Percentiles rank a stretch among this genome's conserved stretches.
phyloP scores from a whole-genome alignment of 2,329 filamentous ascomycete species.

The Pestalotiopsis sp. region DNA sequence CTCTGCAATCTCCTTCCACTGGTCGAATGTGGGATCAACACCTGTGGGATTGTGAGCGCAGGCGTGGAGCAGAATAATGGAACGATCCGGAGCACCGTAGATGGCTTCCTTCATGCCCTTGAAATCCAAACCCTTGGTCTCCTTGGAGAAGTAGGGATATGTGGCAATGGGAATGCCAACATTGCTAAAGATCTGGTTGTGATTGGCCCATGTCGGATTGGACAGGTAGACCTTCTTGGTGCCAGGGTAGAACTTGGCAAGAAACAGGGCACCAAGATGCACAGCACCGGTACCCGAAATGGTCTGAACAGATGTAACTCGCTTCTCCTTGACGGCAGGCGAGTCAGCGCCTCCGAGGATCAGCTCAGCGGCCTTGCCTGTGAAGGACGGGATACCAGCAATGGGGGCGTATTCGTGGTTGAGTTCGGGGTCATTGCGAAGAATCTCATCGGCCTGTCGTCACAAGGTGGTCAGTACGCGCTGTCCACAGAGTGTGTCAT shows the following conservation, averaged over 20 bases:
- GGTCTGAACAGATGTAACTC: conserved; percentile 82
- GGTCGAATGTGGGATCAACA: conserved; percentile 89
- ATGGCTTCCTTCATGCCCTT: conserved; percentile 81
- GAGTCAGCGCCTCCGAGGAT: conserved; percentile 76
- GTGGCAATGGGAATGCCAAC: conserved; percentile 76
- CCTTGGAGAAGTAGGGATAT: conserved; percentile 92
- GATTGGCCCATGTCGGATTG: conserved; percentile 96
- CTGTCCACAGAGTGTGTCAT: neutral
- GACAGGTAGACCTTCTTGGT: conserved; percentile 85
- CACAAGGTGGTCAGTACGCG: neutral
- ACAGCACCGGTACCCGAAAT: conserved; percentile 97
- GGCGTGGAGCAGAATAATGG: conserved; percentile 88
- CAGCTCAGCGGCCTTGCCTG: conserved; percentile 85
- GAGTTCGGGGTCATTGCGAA: conserved; percentile 84
- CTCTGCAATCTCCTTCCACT: conserved; percentile 88
- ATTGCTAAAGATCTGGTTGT: conserved; percentile 97
- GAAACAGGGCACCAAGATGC: conserved; percentile 91
- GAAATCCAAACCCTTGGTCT: conserved; percentile 90
- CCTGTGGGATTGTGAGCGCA: conserved; percentile 99
- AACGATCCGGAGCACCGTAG: conserved; percentile 71
- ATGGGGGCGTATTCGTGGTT: conserved; percentile 99
- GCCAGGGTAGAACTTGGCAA: conserved; percentile 84
- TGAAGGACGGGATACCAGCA: conserved; percentile 83
- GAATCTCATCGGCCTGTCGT: conserved; percentile 81
- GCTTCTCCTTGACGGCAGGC: conserved; percentile 81